A percentile compares a stretch with the other conserved stretches of the same genome.
Conservation (phyloP, 2,329 filamentous ascomycete genomes). For the Beauveria sp. region DNA sequence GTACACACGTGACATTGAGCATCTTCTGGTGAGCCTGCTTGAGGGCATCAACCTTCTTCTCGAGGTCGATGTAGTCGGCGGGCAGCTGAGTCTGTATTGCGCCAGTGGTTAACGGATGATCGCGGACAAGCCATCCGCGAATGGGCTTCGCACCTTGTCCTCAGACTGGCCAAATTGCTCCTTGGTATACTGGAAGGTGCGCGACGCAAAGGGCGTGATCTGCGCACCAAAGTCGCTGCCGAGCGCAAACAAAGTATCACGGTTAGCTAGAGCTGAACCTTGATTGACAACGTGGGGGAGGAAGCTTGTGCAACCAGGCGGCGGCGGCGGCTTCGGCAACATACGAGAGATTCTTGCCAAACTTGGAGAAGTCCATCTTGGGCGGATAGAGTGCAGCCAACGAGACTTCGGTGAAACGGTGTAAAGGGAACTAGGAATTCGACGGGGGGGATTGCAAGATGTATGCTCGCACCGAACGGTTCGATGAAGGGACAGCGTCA, state of each 20-base stretch:
- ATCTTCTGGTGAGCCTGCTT: constrained; percentile 97
- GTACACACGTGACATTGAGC: constrained; percentile 85
- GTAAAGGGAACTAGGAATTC: not conserved
- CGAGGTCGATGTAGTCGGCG: constrained; percentile 93
- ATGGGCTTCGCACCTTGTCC: constrained; percentile 61
- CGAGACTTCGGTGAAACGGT: constrained; percentile 11
- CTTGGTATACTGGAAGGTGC: constrained; percentile 95
- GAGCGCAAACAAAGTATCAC: not conserved
- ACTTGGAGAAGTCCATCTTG: constrained; percentile 52
- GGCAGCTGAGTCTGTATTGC: constrained; percentile 76
- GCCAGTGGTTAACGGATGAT: not conserved
- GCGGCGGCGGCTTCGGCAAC: constrained; percentile 18
- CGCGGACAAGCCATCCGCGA: not conserved
- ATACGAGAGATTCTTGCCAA: constrained; percentile 50
- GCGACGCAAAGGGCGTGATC: constrained; percentile 86
- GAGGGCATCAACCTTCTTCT: constrained; percentile 96
- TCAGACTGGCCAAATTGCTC: constrained; percentile 93
- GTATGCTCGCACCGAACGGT: not conserved
- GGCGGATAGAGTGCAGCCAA: constrained; percentile 8
- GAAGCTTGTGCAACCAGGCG: not conserved
- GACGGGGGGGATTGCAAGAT: not conserved
- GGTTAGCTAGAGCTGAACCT: constrained; percentile 1
- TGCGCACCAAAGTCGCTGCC: constrained; percentile 59
- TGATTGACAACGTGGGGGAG: constrained; percentile 8
- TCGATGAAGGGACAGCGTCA: constrained; percentile 22